Evolutionary conservation across 331 rosid species (phyloP).

Genomic region (Arachis monticola): DNA sequence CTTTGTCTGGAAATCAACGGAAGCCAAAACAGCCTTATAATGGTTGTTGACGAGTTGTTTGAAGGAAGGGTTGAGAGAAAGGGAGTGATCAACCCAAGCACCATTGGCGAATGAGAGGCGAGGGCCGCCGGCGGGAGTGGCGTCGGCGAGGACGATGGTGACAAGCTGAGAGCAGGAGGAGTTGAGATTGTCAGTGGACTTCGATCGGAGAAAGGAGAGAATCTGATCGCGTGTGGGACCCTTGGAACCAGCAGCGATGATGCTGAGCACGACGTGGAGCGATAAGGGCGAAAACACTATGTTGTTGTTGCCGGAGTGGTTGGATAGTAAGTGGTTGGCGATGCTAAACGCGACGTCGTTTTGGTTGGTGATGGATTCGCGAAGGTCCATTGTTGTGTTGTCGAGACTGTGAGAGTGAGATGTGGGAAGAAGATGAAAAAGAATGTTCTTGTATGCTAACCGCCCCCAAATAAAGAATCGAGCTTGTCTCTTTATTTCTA

Average conservation of each 20-base stretch:
- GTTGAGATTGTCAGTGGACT: constrained; percentile 65
- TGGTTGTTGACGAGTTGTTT: no score
- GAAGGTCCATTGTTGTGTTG: constrained; percentile 57
- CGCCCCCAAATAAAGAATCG: no score
- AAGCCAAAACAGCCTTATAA: no score
- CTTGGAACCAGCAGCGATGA: constrained; percentile 71
- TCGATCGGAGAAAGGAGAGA: constrained; percentile 49
- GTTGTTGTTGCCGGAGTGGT: constrained; percentile 54
- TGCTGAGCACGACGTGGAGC: constrained; percentile 69
- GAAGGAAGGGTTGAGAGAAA: constrained; percentile 50
- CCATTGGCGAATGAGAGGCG: constrained; percentile 66
- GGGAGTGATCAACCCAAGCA: constrained; percentile 67
- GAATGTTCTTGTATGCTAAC: no score
- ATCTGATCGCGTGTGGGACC: constrained; percentile 57
- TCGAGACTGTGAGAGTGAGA: no score
- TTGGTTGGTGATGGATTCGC: constrained; percentile 57
- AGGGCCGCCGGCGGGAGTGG: constrained; percentile 68
- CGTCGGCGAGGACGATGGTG: constrained; percentile 64
- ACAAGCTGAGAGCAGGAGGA: constrained; percentile 69
- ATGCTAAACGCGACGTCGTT: constrained; percentile 55
- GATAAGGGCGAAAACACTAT: constrained; percentile 77
- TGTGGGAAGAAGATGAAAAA: no score
- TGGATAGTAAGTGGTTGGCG: constrained; percentile 55
- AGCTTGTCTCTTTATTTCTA: no score
- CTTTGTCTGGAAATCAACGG: no score